Conservation (phyloP, 306 rosid species). For the Citrullus amarus region DNA sequence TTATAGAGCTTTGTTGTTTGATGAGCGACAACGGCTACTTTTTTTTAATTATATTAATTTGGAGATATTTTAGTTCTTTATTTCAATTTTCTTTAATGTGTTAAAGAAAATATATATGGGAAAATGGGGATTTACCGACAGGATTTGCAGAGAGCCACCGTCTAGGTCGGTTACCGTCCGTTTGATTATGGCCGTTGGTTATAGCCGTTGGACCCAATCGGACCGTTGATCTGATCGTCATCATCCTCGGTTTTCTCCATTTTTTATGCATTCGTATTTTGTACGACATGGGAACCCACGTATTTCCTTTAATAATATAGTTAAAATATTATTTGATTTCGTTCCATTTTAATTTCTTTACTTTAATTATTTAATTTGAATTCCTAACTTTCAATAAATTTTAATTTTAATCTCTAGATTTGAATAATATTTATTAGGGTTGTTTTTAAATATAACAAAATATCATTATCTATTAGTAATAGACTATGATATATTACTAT, state of each 20-base stretch:
- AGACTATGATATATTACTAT: no score
- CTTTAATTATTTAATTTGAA: no score
- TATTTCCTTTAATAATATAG: no score
- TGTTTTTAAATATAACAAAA: no score
- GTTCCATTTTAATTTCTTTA: no score
- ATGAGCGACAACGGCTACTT: slow-evolving; percentile 5
- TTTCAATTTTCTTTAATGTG: background rate
- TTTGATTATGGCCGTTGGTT: background rate
- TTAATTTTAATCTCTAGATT: no score
- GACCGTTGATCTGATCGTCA: background rate
- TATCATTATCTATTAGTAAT: no score
- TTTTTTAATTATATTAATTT: background rate
- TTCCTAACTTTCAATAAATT: no score
- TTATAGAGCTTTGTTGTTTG: background rate
- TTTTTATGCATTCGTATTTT: background rate
- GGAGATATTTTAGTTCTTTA: background rate
- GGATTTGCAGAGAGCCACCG: background rate
- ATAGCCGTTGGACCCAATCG: background rate
- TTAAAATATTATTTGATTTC: no score
- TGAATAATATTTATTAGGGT: no score
- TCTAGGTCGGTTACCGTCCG: background rate
- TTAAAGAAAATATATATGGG: background rate
- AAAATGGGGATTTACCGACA: background rate
- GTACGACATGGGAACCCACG: background rate
- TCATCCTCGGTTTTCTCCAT: background rate